phyloP scores from a whole-genome alignment of 495 filamentous ascomycete species.

The Astrocystis sublimbata region DNA sequence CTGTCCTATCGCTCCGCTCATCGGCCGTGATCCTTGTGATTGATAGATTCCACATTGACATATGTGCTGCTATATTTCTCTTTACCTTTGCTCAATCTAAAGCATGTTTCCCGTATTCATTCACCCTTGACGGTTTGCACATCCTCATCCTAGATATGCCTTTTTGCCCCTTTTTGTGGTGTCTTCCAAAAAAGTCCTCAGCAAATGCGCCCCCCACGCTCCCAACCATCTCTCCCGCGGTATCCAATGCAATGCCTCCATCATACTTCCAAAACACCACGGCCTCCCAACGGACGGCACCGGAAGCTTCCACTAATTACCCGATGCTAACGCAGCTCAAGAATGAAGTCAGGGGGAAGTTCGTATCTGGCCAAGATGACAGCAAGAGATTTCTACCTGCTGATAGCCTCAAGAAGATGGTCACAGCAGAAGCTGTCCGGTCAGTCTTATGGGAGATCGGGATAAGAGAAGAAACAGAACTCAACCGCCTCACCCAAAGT shows the following conservation, averaged over 20 bases:
- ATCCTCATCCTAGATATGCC: not conserved
- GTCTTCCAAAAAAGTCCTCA: not conserved
- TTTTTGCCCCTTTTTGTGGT: not conserved
- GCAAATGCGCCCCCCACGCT: not conserved
- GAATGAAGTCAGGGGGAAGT: not conserved
- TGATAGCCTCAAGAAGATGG: not conserved
- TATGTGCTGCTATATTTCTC: not conserved
- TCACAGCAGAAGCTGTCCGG: not conserved
- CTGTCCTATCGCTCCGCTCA: not conserved
- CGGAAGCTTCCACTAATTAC: not conserved
- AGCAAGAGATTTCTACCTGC: not conserved
- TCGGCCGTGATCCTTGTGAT: too few species aligned
- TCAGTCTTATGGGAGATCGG: not conserved
- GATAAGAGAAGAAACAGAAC: not conserved
- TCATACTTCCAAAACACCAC: not conserved
- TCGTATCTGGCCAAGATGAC: not conserved
- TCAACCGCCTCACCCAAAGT: not conserved
- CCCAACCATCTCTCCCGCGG: not conserved
- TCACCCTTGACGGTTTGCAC: not conserved
- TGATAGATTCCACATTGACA: not conserved
- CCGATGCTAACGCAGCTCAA: not conserved
- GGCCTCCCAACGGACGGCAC: not conserved
- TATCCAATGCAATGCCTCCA: not conserved
- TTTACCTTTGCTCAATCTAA: not conserved
- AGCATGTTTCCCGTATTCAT: not conserved